These are phyloP conservation scores for Entonaema liquescens DNA, from an alignment of 495 filamentous ascomycete species.

Conservation along the genomic window DNA sequence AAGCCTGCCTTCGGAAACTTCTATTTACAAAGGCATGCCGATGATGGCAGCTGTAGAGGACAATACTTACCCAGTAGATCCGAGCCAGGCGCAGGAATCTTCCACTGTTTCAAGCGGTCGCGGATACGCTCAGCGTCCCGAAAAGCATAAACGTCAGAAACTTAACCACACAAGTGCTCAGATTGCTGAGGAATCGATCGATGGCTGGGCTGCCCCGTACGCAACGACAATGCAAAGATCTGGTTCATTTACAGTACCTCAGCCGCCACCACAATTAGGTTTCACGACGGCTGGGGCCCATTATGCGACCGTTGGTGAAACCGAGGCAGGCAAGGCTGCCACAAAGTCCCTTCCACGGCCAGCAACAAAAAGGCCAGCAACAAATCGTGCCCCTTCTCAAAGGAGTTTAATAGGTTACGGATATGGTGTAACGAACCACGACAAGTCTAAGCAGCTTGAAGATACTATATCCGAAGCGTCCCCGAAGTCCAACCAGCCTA, in stretches of 20 bases:
- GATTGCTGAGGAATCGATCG: constrained; percentile 35
- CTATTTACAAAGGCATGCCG: constrained; percentile 54
- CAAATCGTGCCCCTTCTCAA: constrained; percentile 50
- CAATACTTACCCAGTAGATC: constrained; percentile 49
- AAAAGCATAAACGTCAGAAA: constrained; percentile 45
- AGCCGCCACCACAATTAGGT: constrained; percentile 41
- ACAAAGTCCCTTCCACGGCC: constrained; percentile 36
- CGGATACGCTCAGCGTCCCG: constrained; percentile 15
- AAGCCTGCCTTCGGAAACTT: constrained; percentile 48
- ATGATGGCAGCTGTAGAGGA: constrained; percentile 53
- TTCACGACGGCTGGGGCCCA: constrained; percentile 56
- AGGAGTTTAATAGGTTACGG: constrained; percentile 53
- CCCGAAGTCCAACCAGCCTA: constrained; percentile 23
- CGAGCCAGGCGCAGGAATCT: constrained; percentile 43
- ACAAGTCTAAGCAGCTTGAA: constrained; percentile 37
- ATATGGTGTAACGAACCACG: constrained; percentile 44
- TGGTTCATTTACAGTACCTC: constrained; percentile 52
- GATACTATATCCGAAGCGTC: constrained; percentile 14
- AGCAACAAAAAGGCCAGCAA: constrained; percentile 37
- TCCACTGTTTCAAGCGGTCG: constrained; percentile 2
- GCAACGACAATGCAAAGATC: constrained; percentile 58
- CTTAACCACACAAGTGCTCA: constrained; percentile 38
- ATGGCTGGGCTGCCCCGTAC: constrained; percentile 48
- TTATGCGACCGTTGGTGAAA: constrained; percentile 49
- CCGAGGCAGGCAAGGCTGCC: constrained; percentile 29